Evolutionary conservation across 1,139 yeast species (phyloP).

Genomic region (Pichia inconspicua): DNA sequence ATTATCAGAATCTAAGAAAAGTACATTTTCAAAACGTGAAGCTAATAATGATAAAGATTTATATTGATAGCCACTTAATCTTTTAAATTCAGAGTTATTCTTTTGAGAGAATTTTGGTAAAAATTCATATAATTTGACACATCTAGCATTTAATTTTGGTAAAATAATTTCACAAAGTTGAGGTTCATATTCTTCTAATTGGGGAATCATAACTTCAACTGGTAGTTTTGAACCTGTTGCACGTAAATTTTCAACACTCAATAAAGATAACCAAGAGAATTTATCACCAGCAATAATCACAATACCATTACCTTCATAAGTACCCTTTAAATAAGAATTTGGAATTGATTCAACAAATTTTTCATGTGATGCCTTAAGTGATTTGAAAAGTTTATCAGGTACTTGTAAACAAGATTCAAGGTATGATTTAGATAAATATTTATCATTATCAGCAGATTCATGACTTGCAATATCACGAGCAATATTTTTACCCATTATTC

Average conservation of each 20-base stretch:
- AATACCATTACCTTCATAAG: conserved; percentile 49
- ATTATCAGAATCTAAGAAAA: conserved; percentile 54
- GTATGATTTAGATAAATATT: conserved; percentile 38
- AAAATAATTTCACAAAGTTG: conserved; percentile 40
- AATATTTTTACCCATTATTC: conserved; percentile 24
- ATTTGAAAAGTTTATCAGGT: conserved; percentile 36
- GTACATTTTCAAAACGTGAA: conserved; percentile 49
- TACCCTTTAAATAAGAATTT: conserved; percentile 32
- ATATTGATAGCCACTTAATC: conserved; percentile 44
- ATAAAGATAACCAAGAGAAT: conserved; percentile 47
- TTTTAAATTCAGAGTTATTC: not conserved
- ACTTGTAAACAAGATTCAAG: conserved; percentile 48
- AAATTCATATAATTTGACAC: conserved; percentile 37
- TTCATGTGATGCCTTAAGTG: conserved; percentile 46
- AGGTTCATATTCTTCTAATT: conserved; percentile 39
- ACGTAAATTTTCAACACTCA: conserved; percentile 47
- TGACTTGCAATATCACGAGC: conserved; percentile 25
- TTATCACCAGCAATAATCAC: conserved; percentile 61
- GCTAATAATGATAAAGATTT: conserved; percentile 50
- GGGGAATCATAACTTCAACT: conserved; percentile 49
- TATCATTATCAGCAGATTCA: conserved; percentile 22
- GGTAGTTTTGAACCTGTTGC: conserved; percentile 49
- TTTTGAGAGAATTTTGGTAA: conserved; percentile 25
- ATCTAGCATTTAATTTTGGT: conserved; percentile 42
- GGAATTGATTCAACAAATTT: conserved; percentile 47